Base-by-base conservation (phyloP, 257 asterid genomes). In the Ligustrum vulgare region DNA sequence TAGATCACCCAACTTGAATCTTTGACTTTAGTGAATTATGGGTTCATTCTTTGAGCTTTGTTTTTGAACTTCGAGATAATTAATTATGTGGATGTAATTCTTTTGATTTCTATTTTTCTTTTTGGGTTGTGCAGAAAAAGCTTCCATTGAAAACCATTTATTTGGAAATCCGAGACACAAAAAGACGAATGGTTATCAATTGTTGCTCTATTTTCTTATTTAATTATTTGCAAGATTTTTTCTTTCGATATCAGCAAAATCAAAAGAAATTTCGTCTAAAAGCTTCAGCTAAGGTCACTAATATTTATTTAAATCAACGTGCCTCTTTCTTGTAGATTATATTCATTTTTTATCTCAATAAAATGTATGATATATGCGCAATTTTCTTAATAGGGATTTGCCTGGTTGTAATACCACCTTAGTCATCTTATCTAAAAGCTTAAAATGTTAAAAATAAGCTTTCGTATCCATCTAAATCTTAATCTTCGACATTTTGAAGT, bases 81-180 rank as follows among this genome's bases (percentile, higher is more conserved):
- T 45, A 5, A 35, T 79, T 79, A 22, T 76, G 18, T 39, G 58
- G 39, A 60, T 36, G 34, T 74, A 20, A 18, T 4, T 25, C 66
- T 15, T 28, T 58, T 65, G 32, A 64, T 74, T 71, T 18, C 64
- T 80, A 56, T 31, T 23, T 73, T 45, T 56, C 49, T 71, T n/a
- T 23, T 73, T 80, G 60, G 58, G 72, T 76, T 83, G 75, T 64
- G 76, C 95, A 94, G 99, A 84, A 96, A 76, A 94, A 92, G 91
- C 98, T 94, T 74, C 99, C 99, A 15, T 80, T 92, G 18, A 89
- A 94, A 79, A 92, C 88, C 25, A 64, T 66, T 78, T 92, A 88
- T 85, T 67, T 94, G 90, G 96, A 89, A 70, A 88, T 92, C 77
- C 75, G 0, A 69, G 82, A 86, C 79, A 72, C 98, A n/a, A 33